Conservation (phyloP, 2,329 filamentous ascomycete genomes). For the Botrytis paeoniae region DNA sequence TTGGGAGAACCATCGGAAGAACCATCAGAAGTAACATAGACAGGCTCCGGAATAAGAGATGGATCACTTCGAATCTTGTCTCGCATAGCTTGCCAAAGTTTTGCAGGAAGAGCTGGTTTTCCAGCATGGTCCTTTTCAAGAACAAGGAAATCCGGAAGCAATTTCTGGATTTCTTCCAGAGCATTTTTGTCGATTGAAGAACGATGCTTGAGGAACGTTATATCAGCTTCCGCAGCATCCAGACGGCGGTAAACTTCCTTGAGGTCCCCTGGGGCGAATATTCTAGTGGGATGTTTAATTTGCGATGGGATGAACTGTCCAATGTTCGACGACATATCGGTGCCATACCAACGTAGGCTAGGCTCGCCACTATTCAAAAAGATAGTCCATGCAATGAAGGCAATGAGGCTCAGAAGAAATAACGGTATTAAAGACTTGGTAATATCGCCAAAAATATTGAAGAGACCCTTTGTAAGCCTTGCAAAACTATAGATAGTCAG, state of each 20-base stretch:
- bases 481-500: background rate
- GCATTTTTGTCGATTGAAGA: conserved; percentile 37
- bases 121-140: conserved; percentile 53
- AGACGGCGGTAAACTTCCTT: conserved; percentile 29
- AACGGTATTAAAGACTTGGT: background rate
- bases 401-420: background rate
- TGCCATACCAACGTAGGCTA: conserved; percentile 9
- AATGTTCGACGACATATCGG: conserved; percentile 6
- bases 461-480: background rate
- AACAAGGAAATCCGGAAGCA: conserved; percentile 56
- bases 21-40: background rate
- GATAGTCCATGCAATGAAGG: background rate
- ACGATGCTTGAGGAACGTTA: conserved; percentile 24
- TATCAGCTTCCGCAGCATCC: conserved; percentile 28
- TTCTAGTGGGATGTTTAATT: conserved; percentile 12
- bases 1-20: background rate
- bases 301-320: conserved; percentile 12
- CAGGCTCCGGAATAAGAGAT: background rate
- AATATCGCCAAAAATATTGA: background rate
- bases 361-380: conserved; percentile 6
- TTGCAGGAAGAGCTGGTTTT: conserved; percentile 51
- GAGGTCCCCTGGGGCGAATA: conserved; percentile 23
- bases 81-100: conserved; percentile 64
- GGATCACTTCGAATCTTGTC: conserved; percentile 49
- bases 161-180: conserved; percentile 41